These are phyloP conservation scores for Fusarium praegraminearum DNA, from an alignment of 2,329 filamentous ascomycete species.

Conservation along the genomic window DNA sequence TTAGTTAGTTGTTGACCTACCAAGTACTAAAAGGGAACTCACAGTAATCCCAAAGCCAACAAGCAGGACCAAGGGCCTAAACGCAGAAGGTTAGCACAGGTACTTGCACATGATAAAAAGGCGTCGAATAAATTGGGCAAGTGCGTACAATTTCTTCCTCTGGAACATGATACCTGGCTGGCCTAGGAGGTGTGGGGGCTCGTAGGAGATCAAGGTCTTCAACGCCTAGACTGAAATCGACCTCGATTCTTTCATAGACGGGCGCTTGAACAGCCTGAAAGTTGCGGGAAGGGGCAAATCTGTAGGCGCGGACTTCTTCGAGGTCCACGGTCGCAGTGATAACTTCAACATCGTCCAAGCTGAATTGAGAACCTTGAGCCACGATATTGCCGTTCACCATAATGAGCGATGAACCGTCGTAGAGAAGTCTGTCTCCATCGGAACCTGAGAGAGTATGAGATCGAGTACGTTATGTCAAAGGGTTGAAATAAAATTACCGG, in stretches of 20 bases:
- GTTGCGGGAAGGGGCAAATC: slow-evolving; percentile 66
- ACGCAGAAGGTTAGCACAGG: not conserved
- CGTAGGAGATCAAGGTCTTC: slow-evolving; percentile 47
- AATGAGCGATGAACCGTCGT: slow-evolving; percentile 70
- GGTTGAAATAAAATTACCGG: slow-evolving; percentile 21
- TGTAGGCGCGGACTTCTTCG: slow-evolving; percentile 75
- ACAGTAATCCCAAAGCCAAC: slow-evolving; percentile 37
- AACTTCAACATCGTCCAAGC: slow-evolving; percentile 70
- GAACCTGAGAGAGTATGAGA: slow-evolving; percentile 44
- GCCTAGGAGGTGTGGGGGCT: slow-evolving; percentile 47
- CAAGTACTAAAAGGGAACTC: not conserved
- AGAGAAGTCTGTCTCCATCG: slow-evolving; percentile 70
- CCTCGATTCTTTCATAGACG: slow-evolving; percentile 40
- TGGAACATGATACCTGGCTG: slow-evolving; percentile 36
- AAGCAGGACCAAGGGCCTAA: slow-evolving; percentile 31
- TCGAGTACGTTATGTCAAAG: accelerated
- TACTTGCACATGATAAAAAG: not conserved
- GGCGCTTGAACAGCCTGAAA: slow-evolving; percentile 63
- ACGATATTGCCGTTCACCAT: slow-evolving; percentile 72
- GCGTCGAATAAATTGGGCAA: accelerated
- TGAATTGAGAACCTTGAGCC: slow-evolving; percentile 73
- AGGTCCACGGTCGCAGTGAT: slow-evolving; percentile 74
- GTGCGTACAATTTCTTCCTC: slow-evolving; percentile 42
- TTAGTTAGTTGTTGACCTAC: not conserved
- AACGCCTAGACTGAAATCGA: slow-evolving; percentile 49